Conservation (phyloP, 176 grass and related monocot species). For the Musa schizocarpa region DNA sequence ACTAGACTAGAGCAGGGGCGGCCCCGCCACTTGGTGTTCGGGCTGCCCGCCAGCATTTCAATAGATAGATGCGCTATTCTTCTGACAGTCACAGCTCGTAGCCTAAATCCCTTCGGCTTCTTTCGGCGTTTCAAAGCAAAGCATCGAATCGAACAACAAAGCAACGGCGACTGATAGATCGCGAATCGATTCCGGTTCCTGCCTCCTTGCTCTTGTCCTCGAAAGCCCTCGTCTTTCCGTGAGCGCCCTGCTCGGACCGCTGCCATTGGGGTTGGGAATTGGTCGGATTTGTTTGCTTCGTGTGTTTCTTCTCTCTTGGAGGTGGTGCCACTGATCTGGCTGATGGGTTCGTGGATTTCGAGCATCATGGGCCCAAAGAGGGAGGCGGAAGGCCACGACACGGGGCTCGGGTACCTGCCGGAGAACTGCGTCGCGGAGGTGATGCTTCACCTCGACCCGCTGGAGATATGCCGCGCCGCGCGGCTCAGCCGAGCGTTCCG, state of each 20-base stretch:
- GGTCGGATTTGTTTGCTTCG: too few species aligned
- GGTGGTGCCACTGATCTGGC: not conserved
- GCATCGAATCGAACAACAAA: not conserved
- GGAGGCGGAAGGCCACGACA: not conserved
- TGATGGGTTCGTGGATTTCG: slow-evolving; percentile 3
- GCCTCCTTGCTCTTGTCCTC: not conserved
- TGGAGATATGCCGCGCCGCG: not conserved
- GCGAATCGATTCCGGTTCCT: not conserved
- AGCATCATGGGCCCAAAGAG: not conserved
- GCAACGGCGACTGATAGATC: not conserved
- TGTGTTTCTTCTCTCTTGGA: too few species aligned
- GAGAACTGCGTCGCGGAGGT: slow-evolving; percentile 6
- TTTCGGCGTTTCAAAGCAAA: not conserved
- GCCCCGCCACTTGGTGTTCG: too few species aligned
- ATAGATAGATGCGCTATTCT: too few species aligned
- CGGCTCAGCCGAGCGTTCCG: not conserved
- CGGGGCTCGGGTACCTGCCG: not conserved
- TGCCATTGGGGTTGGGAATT: too few species aligned
- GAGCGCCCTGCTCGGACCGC: too few species aligned
- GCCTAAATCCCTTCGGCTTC: not conserved
- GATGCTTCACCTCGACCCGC: slow-evolving; percentile 2
- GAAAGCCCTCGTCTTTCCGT: not conserved
- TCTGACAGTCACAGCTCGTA: too few species aligned
- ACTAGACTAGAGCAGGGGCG: too few species aligned
- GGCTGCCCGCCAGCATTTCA: too few species aligned